Percentiles rank a stretch among this genome's conserved stretches.
These are phyloP conservation scores for Fusarium sp. DNA, from an alignment of 2,329 filamentous ascomycete genomes.

Conservation along the genomic window DNA sequence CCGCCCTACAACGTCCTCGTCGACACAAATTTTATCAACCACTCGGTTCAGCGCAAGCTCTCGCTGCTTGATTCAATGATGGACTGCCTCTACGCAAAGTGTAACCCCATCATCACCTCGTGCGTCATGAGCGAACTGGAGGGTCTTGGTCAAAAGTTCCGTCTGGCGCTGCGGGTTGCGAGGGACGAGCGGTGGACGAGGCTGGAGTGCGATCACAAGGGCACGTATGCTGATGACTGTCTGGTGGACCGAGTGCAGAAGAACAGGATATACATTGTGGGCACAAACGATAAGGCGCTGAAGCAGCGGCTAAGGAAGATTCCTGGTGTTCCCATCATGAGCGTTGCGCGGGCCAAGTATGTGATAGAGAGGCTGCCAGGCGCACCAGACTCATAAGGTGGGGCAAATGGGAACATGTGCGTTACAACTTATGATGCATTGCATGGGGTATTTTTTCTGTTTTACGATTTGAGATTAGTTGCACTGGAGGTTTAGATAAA, in stretches of 20 bases:
- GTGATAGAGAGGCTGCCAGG: slow-evolving; percentile 92
- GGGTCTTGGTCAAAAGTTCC: slow-evolving; percentile 89
- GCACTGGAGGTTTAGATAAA: neutral
- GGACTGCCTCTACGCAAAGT: slow-evolving; percentile 93
- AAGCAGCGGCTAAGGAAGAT: slow-evolving; percentile 85
- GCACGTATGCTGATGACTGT: slow-evolving; percentile 85
- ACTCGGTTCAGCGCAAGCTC: slow-evolving; percentile 91
- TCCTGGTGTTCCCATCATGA: slow-evolving; percentile 77
- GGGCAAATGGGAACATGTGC: slow-evolving; percentile 16
- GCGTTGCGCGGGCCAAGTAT: slow-evolving; percentile 89
- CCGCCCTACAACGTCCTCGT: slow-evolving; percentile 76
- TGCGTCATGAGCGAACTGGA: slow-evolving; percentile 87
- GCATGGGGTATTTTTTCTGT: neutral
- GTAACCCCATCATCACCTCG: slow-evolving; percentile 84
- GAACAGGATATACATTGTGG: slow-evolving; percentile 82
- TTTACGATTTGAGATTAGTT: neutral
- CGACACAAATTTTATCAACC: slow-evolving; percentile 91
- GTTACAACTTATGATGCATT: slow-evolving; percentile 32
- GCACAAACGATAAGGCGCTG: slow-evolving; percentile 81
- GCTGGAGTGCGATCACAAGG: slow-evolving; percentile 90
- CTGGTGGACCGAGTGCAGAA: slow-evolving; percentile 80
- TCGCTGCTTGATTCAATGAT: slow-evolving; percentile 90
- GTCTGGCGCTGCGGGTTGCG: slow-evolving; percentile 86
- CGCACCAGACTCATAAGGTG: slow-evolving; percentile 70
- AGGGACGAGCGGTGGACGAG: slow-evolving; percentile 90